phyloP scores from a whole-genome alignment of 2,329 filamentous ascomycete species.

The Trichoderma koningiopsis region DNA sequence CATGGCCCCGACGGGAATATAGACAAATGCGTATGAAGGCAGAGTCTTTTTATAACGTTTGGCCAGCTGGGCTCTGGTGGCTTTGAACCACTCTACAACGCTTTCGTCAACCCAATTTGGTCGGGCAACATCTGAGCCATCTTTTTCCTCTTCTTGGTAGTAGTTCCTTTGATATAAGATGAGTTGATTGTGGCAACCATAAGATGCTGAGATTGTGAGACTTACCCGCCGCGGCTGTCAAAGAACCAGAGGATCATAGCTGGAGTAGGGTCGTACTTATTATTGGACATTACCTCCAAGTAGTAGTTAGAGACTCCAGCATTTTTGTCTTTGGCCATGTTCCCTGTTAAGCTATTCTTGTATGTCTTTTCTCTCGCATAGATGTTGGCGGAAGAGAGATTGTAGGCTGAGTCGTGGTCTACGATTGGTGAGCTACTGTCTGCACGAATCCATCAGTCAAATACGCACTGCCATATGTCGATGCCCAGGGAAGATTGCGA shows the following conservation, averaged over 20 bases:
- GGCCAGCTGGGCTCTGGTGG: not conserved
- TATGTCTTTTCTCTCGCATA: not conserved
- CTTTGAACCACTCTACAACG: not conserved
- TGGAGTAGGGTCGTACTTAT: not conserved
- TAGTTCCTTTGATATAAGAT: not conserved
- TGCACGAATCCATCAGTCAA: not conserved
- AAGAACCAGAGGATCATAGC: slow-evolving; percentile 1
- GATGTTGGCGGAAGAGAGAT: not conserved
- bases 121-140: not conserved
- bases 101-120: not conserved
- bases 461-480: not conserved
- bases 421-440: not conserved
- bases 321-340: not conserved
- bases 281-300: not conserved
- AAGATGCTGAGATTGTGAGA: not conserved
- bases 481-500: not conserved
- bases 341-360: not conserved
- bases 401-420: not conserved
- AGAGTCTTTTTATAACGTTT: not conserved
- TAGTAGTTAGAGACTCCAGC: not conserved
- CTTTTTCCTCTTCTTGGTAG: not conserved
- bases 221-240: not conserved
- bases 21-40: not conserved
- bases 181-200: not conserved
- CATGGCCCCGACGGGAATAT: not conserved